phyloP scores from a whole-genome alignment of 1,139 yeast genomes.

The Kodamaea derodonti region DNA sequence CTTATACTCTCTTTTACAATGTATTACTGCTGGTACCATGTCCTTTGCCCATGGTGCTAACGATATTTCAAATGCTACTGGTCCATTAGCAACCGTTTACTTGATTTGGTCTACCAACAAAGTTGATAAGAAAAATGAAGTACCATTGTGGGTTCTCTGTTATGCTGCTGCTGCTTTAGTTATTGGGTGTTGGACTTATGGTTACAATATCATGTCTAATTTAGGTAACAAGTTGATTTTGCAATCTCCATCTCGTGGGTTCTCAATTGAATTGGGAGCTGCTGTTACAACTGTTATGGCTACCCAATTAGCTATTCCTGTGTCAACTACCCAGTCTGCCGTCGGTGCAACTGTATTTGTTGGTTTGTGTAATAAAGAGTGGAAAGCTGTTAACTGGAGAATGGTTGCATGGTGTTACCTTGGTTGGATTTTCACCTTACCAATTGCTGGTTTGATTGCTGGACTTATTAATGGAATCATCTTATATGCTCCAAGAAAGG shows the following conservation, averaged over 20 bases:
- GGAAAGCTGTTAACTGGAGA: conserved; percentile 71
- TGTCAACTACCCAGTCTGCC: conserved; percentile 78
- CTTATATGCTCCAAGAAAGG: conserved; percentile 60
- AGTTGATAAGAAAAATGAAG: conserved; percentile 47
- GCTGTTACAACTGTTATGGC: conserved; percentile 76
- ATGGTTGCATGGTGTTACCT: conserved; percentile 68
- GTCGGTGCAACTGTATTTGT: conserved; percentile 77
- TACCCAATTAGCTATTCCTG: conserved; percentile 66
- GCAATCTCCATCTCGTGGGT: conserved; percentile 82
- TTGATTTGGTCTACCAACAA: conserved; percentile 56
- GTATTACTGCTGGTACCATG: conserved; percentile 74
- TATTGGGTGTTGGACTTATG: conserved; percentile 70
- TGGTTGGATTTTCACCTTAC: conserved; percentile 74
- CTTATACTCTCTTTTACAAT: conserved; percentile 67
- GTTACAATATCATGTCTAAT: conserved; percentile 67
- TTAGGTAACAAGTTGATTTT: conserved; percentile 73
- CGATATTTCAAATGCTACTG: conserved; percentile 77
- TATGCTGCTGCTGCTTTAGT: conserved; percentile 67
- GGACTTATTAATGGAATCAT: conserved; percentile 66
- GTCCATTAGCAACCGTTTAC: conserved; percentile 68
- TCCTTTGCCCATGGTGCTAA: conserved; percentile 83
- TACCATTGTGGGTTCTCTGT: conserved; percentile 70
- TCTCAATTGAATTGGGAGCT: conserved; percentile 73
- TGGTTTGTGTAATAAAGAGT: conserved; percentile 66
- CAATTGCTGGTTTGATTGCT: conserved; percentile 69